Evolutionary conservation across 2,329 filamentous ascomycete species (phyloP), one percentile per base, ranked within the genome.

Genomic region (Cercospora nicotianae): DNA sequence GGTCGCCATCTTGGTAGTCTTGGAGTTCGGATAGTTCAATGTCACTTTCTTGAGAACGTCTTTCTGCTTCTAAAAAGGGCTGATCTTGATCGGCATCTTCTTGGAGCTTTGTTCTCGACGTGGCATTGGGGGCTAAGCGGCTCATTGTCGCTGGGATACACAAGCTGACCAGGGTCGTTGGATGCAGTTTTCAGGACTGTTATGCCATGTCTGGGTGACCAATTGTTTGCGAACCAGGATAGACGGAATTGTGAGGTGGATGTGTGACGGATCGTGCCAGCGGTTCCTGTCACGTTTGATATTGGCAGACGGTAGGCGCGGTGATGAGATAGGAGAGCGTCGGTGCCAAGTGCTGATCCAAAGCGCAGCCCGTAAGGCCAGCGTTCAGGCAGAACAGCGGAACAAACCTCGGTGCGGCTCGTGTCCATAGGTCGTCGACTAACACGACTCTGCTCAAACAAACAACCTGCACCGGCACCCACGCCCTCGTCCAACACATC

Each of bases 31-130:
- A 63, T 7, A 68, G 36, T 58, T 68, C 66, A n/a, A 68, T 58
- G 33, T 71, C 67, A 33, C 69, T 69, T 62, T 70, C 68, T 28
- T 68, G 67, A 53, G 70, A 72, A 3, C 66, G 36, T 16, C 71
- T 64, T 18, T 48, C 69, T n/a, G 67, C 51, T 51, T 72, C 68
- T 60, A 74, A 66, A 42, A 74, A 70, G 5, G 72, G 73, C 60
- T 69, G 68, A 26, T 72, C 66, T 59, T 72, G 68, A n/a, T 72
- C 66, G 18, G 67, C 69, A 39, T 69, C 53, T 26, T 67, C 68
- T 31, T 63, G 30, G 33, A 61, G 60, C 42, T 68, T 64, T 57
- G 65, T 61, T 30, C 69, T 63, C 31, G 65, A 30, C 9, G 42
- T 60, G 36, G 66, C 63, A 63, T 61, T 67, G 63, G 66, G 53